Conservation (phyloP, 805 yeast species). For the Candida quercuum region DNA sequence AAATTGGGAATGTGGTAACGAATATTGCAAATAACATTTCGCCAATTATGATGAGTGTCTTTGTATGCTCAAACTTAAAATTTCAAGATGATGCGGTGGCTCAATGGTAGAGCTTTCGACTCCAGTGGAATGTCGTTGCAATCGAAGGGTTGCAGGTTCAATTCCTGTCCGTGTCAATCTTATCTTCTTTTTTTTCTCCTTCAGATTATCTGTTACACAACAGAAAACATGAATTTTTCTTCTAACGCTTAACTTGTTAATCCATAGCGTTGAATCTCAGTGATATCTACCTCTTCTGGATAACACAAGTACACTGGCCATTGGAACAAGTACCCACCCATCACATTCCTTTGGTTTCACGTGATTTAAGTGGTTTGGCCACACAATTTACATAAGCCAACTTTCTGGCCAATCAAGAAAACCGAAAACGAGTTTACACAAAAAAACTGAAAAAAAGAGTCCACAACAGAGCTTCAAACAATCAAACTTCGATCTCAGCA, state of each 20-base stretch:
- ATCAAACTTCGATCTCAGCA: not conserved
- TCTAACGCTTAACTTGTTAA: too few relatives aligned
- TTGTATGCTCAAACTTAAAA: not conserved
- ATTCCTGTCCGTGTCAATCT: constrained; percentile 75
- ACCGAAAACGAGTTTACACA: constrained; percentile 14
- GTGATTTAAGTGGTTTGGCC: too few relatives aligned
- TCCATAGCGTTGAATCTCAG: too few relatives aligned
- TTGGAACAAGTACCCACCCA: too few relatives aligned
- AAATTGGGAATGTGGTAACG: too few relatives aligned
- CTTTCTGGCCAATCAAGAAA: constrained; percentile 9
- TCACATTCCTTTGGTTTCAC: too few relatives aligned
- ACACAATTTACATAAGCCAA: constrained; percentile 2
- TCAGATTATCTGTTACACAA: too few relatives aligned
- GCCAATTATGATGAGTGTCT: too few relatives aligned
- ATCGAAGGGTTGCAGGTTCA: constrained; percentile 86
- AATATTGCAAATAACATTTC: too few relatives aligned
- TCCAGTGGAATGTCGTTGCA: constrained; percentile 46
- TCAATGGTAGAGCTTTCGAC: constrained; percentile 79
- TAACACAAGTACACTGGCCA: too few relatives aligned
- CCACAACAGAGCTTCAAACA: not conserved
- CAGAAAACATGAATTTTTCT: too few relatives aligned
- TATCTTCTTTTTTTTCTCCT: constrained; percentile 22
- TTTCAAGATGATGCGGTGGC: constrained; percentile 56
- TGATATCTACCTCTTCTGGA: too few relatives aligned
- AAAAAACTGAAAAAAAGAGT: constrained; percentile 7